Conservation (phyloP, 441 rosid genomes). For the Gossypium armourianum region DNA sequence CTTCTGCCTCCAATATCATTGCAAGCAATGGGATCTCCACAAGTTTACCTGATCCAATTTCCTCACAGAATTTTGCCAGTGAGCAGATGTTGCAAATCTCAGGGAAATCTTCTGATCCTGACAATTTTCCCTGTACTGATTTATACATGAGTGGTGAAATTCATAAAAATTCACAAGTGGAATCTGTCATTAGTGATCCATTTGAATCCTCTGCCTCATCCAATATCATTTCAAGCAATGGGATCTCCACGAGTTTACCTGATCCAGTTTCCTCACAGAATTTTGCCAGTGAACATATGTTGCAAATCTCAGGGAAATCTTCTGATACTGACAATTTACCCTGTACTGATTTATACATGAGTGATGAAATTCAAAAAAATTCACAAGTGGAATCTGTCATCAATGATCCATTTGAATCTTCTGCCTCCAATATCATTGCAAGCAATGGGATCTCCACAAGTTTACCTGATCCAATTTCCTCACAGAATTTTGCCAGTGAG, state of each 20-base stretch:
- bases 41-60: conserved; percentile 17
- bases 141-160: conserved; percentile 22
- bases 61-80: neutral
- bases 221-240: conserved; percentile 15
- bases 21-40: conserved; percentile 14
- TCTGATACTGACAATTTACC: conserved; percentile 27
- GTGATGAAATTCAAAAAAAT: conserved; percentile 22
- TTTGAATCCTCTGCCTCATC: conserved; percentile 27
- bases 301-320: conserved; percentile 21
- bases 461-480: conserved; percentile 16
- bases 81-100: conserved; percentile 14
- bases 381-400: conserved; percentile 24
- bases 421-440: conserved; percentile 18
- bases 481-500: neutral
- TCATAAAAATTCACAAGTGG: conserved; percentile 23
- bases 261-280: conserved; percentile 6
- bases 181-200: conserved; percentile 21
- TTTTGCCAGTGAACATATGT: neutral
- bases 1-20: conserved; percentile 20
- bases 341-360: conserved; percentile 17
- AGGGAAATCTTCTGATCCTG: conserved; percentile 26
- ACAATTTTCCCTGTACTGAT: conserved; percentile 21
- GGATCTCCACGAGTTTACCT: conserved; percentile 17
- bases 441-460: conserved; percentile 15
- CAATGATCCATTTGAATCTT: conserved; percentile 23